Evolutionary conservation across 495 filamentous ascomycete genomes (phyloP).

Genomic region (Xylaria castorea): DNA sequence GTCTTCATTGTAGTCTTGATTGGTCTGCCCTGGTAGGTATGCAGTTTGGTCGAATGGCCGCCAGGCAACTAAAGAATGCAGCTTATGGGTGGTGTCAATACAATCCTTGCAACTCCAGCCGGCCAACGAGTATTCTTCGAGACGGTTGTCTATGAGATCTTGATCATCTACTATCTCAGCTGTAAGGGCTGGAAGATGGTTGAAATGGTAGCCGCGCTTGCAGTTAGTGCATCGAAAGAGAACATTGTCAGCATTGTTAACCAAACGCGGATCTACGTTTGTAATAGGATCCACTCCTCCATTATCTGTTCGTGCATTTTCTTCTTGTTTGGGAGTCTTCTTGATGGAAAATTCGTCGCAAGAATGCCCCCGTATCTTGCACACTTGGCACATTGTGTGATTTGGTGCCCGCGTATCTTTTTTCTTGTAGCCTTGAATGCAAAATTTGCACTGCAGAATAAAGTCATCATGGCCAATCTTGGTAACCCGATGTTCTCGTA

Average conservation of each 20-base stretch:
- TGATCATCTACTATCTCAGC: conserved; percentile 44
- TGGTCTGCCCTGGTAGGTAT: conserved; percentile 53
- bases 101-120: conserved; percentile 84
- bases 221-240: conserved; percentile 84
- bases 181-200: conserved; percentile 69
- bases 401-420: conserved; percentile 74
- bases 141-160: conserved; percentile 46
- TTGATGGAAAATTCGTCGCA: conserved; percentile 71
- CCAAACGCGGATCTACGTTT: conserved; percentile 60
- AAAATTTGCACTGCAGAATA: conserved; percentile 88
- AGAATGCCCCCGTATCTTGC: conserved; percentile 64
- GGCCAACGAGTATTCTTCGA: conserved; percentile 62
- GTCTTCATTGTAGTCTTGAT: conserved; percentile 64
- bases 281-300: conserved; percentile 78
- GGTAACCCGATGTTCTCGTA: conserved; percentile 90
- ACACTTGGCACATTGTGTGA: conserved; percentile 72
- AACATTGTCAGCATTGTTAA: conserved; percentile 78
- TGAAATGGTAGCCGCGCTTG: conserved; percentile 79
- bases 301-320: conserved; percentile 78
- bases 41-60: conserved; percentile 64
- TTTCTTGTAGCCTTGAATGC: conserved; percentile 67
- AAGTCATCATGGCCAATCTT: conserved; percentile 80
- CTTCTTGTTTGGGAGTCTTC: conserved; percentile 78
- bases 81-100: conserved; percentile 59
- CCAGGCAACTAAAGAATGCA: conserved; percentile 85